Percentiles rank a stretch among this genome's conserved stretches.
phyloP scores from a whole-genome alignment of 257 asterid species.

The Jacaranda copaia region DNA sequence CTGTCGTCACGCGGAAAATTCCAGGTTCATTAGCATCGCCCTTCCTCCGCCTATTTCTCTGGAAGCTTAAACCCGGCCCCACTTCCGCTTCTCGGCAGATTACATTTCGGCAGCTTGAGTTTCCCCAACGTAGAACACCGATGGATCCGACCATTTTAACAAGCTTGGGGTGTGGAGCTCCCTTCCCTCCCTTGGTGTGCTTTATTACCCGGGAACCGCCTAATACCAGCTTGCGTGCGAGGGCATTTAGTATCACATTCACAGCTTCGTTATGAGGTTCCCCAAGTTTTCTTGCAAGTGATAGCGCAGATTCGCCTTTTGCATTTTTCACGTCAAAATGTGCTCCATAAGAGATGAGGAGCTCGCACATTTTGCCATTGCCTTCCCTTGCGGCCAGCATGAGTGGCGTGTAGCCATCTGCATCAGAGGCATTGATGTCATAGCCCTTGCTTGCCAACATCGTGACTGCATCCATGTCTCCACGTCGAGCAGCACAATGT shows the following conservation, averaged over 20 bases:
- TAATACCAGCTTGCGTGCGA: conserved; percentile 64
- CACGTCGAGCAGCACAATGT: conserved; percentile 79
- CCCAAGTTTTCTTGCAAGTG: conserved; percentile 30
- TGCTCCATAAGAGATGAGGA: conserved; percentile 64
- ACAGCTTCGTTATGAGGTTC: conserved; percentile 46
- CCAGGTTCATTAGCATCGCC: conserved; percentile 63
- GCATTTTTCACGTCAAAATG: conserved; percentile 51
- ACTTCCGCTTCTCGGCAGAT: conserved; percentile 63
- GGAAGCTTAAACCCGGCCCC: conserved; percentile 67
- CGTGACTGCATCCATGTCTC: conserved; percentile 69
- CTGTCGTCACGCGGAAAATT: conserved; percentile 65
- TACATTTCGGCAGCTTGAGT: conserved; percentile 65
- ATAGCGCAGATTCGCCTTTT: conserved; percentile 49
- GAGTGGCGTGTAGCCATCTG: conserved; percentile 73
- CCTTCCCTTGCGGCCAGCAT: conserved; percentile 84
- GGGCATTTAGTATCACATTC: conserved; percentile 58
- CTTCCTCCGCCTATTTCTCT: conserved; percentile 55
- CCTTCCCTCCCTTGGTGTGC: conserved; percentile 85
- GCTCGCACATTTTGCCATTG: conserved; percentile 58
- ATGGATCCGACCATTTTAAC: conserved; percentile 53
- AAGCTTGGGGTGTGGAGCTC: conserved; percentile 68
- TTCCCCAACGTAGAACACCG: conserved; percentile 80
- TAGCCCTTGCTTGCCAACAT: conserved; percentile 62
- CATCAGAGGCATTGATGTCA: conserved; percentile 60
- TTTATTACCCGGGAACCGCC: conserved; percentile 57